Evolutionary conservation across 768 basidiomycete genomes (phyloP), one percentile per base, ranked within the genome.

Genomic region (Hygrocybe punicea): DNA sequence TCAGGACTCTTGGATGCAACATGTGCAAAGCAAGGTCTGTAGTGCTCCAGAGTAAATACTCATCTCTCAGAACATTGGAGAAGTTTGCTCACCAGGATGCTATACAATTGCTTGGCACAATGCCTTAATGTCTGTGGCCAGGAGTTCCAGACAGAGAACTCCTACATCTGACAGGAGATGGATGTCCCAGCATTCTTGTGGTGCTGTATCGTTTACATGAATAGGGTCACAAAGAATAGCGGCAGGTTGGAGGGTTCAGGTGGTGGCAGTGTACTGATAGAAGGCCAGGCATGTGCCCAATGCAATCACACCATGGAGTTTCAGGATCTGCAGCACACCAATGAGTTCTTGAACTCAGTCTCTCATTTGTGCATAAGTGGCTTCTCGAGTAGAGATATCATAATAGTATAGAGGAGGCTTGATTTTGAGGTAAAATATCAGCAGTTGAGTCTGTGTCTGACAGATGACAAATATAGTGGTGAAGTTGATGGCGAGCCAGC

Each of bases 211-310:
- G 44, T 46, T 46, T 23, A 46, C 44, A 46, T 17, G 21, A 46
- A 46, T 46, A 46, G 44, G 44, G 44, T 46, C 44, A 46, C 44
- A 21, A 46, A 46, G 44, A 46, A 46, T 46, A 46, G 44, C 44
- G 21, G 44, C 19, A 23, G 44, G 44, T 46, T 46, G 9, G 44
- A 37, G 36, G 36, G 36, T 37, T 37, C 36, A n/a, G n/a, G 36
- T 37, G 36, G 44, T 17, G 19, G 44, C 44, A 46, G 8, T 17
- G 44, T 23, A 46, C 36, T 37, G 36, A 46, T 50, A 50, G 48
- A 50, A 50, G 29, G 48, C 48, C 7, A 50, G 25, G 21, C 48
- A 10, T 24, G 19, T 23, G 21, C 48, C 48, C 48, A 50, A 24
- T 13, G 29, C 48, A 10, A 10, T 50, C 21, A 50, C 29, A 50